Conservation (phyloP, 495 filamentous ascomycete species). For the Neurospora sp. region DNA sequence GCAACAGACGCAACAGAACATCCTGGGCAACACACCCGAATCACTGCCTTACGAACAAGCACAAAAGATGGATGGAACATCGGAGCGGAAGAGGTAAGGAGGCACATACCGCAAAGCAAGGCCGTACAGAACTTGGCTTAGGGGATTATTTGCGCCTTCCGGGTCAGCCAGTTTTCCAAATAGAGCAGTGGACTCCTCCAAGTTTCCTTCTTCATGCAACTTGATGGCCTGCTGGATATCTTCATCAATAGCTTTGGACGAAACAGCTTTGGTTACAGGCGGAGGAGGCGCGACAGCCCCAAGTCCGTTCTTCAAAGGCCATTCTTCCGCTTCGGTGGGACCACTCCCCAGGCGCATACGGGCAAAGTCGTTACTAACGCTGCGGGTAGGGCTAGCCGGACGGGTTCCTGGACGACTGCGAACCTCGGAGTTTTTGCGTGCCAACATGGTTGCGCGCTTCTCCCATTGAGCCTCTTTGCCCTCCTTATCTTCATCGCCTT, state of each 20-base stretch:
- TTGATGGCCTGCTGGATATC: constrained; percentile 94
- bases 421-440: constrained; percentile 48
- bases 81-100: neutral
- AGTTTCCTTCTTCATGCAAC: constrained; percentile 73
- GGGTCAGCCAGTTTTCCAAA: constrained; percentile 84
- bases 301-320: neutral
- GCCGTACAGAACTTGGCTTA: constrained; percentile 93
- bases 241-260: constrained; percentile 47
- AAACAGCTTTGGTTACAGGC: constrained; percentile 26
- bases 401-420: constrained; percentile 33
- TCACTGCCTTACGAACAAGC: neutral
- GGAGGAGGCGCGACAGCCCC: constrained; percentile 1
- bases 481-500: constrained; percentile 33
- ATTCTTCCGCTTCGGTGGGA: neutral
- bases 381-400: constrained; percentile 19
- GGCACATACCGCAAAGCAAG: constrained; percentile 72
- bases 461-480: constrained; percentile 56
- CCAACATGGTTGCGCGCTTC: constrained; percentile 77
- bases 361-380: constrained; percentile 12
- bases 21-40: neutral
- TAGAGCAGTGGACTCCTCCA: constrained; percentile 69
- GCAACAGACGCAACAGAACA: neutral
- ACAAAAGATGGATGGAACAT: neutral
- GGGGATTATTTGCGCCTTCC: constrained; percentile 74
- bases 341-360: constrained; percentile 12